Conservation (phyloP, 1,284 basidiomycete species). For the Leccinum brunneo-olivaceum region DNA sequence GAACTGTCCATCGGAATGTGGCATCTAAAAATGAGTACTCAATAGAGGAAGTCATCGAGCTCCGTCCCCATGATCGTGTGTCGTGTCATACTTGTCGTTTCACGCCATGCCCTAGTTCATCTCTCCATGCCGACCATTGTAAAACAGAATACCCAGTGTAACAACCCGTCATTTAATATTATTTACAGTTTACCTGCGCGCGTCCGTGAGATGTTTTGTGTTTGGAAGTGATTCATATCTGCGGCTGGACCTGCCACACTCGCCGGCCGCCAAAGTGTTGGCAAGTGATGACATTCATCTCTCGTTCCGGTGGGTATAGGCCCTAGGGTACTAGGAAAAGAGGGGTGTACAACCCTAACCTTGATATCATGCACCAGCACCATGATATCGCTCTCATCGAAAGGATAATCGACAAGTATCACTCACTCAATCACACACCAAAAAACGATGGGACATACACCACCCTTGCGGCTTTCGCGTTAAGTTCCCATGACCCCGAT, state of each 20-base stretch:
- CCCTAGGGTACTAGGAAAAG: neutral
- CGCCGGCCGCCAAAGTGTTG: too few species aligned
- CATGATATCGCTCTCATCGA: slow-evolving; percentile 21
- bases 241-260: too few species aligned
- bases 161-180: slow-evolving; percentile 16
- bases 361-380: too few species aligned
- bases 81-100: slow-evolving; percentile 6
- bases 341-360: too few species aligned
- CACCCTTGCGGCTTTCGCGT: slow-evolving; percentile 53
- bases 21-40: slow-evolving; percentile 48
- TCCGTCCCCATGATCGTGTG: slow-evolving; percentile 2
- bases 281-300: too few species aligned
- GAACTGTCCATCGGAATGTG: slow-evolving; percentile 62
- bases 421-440: slow-evolving; percentile 40
- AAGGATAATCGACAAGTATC: slow-evolving; percentile 39
- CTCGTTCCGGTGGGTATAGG: slow-evolving; percentile 3
- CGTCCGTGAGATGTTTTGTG: neutral
- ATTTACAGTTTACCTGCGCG: too few species aligned
- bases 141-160: slow-evolving; percentile 22
- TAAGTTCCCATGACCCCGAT: slow-evolving; percentile 25
- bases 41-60: slow-evolving; percentile 24
- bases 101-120: slow-evolving; percentile 6
- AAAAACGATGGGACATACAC: slow-evolving; percentile 53
- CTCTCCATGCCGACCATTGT: slow-evolving; percentile 17
- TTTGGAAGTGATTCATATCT: slow-evolving; percentile 7